Evolutionary conservation across 2,329 filamentous ascomycete species (phyloP).

Genomic region (Byssothecium circinans): DNA sequence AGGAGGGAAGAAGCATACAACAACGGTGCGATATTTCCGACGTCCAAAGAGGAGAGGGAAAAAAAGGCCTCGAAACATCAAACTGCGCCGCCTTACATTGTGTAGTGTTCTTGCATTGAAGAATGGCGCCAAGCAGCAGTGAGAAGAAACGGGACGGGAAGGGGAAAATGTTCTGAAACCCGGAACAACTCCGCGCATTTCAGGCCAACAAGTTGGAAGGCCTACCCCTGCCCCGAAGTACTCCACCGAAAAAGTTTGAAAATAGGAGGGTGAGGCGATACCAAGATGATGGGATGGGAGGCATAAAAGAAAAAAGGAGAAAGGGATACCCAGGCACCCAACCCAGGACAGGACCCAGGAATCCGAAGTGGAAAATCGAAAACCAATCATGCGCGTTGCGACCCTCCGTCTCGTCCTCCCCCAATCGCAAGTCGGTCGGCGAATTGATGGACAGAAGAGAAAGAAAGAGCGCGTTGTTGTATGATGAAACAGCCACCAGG

Average conservation of each 20-base stretch:
- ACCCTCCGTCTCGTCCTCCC: too few relatives aligned
- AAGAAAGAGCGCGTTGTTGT: neutral
- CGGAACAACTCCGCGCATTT: neutral
- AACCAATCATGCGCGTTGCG: too few relatives aligned
- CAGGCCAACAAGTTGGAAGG: neutral
- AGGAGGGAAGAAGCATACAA: neutral
- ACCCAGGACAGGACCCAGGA: too few relatives aligned
- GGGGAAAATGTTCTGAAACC: neutral
- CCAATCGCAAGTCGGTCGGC: neutral
- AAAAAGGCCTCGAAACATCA: neutral
- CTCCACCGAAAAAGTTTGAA: too few relatives aligned
- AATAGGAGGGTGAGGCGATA: too few relatives aligned
- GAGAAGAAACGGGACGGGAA: too few relatives aligned
- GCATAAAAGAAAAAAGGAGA: too few relatives aligned
- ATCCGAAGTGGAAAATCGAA: neutral
- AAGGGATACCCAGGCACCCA: too few relatives aligned
- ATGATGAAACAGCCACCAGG: constrained; percentile 29
- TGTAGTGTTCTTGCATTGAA: neutral
- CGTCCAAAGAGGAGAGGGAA: neutral
- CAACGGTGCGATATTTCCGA: neutral
- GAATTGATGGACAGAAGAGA: neutral
- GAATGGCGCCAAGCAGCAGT: neutral
- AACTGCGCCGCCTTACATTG: too few relatives aligned
- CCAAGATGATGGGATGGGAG: too few relatives aligned
- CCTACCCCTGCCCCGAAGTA: too few relatives aligned